These are phyloP conservation scores for Diphasiastrum complanatum DNA, from an alignment of 83 land plant genomes.

Conservation along the genomic window DNA sequence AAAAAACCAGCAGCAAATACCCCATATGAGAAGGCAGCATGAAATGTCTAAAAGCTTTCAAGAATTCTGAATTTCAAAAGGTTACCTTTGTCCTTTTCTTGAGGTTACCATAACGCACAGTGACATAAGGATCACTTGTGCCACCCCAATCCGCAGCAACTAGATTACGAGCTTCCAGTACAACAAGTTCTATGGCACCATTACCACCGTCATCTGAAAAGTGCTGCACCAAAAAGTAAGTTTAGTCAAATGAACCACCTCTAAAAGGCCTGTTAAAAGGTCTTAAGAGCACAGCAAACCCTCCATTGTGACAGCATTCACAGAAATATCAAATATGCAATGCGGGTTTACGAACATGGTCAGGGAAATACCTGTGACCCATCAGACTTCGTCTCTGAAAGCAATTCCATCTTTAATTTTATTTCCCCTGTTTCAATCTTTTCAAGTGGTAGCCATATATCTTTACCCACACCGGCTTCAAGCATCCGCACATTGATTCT, in stretches of 20 bases:
- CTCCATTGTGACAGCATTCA: no score
- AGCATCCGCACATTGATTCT: slow-evolving; percentile 36
- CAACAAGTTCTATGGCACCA: slow-evolving; percentile 18
- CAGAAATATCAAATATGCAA: no score
- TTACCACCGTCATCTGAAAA: slow-evolving; percentile 9
- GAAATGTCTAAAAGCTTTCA: no score
- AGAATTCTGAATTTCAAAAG: no score
- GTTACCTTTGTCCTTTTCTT: slow-evolving; percentile 36
- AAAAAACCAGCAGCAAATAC: no score
- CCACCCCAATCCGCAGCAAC: slow-evolving; percentile 43
- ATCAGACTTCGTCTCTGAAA: slow-evolving; percentile 13
- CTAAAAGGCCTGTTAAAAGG: no score
- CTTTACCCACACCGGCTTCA: slow-evolving; percentile 19
- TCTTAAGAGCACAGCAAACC: no score
- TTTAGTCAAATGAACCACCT: not conserved
- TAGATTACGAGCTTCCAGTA: slow-evolving; percentile 38
- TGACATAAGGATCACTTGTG: slow-evolving; percentile 43
- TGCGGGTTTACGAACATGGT: no score
- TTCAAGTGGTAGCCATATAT: slow-evolving; percentile 39
- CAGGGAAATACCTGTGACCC: slow-evolving; percentile 10
- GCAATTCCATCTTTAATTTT: slow-evolving; percentile 26
- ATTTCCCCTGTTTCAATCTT: slow-evolving; percentile 36
- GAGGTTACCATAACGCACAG: no score
- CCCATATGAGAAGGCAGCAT: no score
- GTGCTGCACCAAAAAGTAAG: slow-evolving; percentile 5